Evolutionary conservation across 192 early-diverging fungal species (phyloP), one percentile per base, ranked within the genome.

Genomic region (Kappamyces sp.): DNA sequence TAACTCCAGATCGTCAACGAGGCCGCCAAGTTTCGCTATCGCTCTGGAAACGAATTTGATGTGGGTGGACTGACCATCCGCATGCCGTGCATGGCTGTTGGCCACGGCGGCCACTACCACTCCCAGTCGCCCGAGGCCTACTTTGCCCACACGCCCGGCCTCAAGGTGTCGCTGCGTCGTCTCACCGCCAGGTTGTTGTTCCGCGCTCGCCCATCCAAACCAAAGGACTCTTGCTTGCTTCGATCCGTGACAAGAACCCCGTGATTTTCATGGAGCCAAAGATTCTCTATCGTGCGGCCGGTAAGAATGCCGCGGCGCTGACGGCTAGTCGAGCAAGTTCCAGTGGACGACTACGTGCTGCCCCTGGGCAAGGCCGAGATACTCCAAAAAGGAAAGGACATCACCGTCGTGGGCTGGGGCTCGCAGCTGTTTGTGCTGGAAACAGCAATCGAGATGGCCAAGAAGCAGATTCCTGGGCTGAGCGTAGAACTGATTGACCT

Each of bases 241-340:
- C 91, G 1, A 92, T 98, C 62, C 80, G 92, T 52, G 92, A 96
- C 66, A 80, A 76, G 44, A 98, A 98, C 71, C 95, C 95, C 3
- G 85, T 88, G n/a, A 69, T 98, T 5, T 90, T 98, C 64, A 87
- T 96, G 69, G 95, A 98, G 73, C 95, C 95, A 65, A 98, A 98
- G 77, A 87, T 90, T 50, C 78, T 98, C 15, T 98, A 98, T 73
- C 88, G 95, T 40, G 83, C 90, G 41, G 90, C 95, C 6, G 79
- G 86, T 87, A 68, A 51, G 64, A 10, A 8, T 9, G 33, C 34
- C n/a, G 5, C 36, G 3, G 15, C 12, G 39, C 10, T 6, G 5
- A n/a, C 36, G 3, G 39, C 12, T 61, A 85, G 93, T 93, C 32
- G 95, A 98, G 69, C 86, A 92, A 62, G 93, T 98, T 3, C 95